Conservation (phyloP, 495 filamentous ascomycete genomes). For the Bacidia rubella region DNA sequence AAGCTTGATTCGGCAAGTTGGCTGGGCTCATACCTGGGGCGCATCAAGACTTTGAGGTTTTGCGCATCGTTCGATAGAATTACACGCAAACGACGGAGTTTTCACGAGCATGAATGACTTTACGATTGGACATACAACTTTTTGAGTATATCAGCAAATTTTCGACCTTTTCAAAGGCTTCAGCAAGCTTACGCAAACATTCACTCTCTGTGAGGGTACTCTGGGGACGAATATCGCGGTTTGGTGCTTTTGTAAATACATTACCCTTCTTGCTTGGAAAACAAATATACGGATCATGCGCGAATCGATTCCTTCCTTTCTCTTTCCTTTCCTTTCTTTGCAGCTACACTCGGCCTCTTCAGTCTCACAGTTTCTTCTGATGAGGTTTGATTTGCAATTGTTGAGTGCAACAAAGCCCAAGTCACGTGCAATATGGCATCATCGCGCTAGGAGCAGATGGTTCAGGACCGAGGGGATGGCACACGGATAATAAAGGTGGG, state of each 20-base stretch:
- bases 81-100: background rate
- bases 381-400: background rate
- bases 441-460: background rate
- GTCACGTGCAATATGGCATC: background rate
- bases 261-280: background rate
- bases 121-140: background rate
- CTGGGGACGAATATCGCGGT: background rate
- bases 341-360: no score
- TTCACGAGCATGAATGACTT: background rate
- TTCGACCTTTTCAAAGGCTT: background rate
- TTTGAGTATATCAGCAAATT: background rate
- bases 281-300: background rate
- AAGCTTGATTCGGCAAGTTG: background rate
- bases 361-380: no score
- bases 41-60: background rate
- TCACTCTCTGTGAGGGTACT: background rate
- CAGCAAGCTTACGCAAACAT: background rate
- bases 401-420: background rate
- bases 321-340: background rate
- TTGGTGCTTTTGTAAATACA: conserved; percentile 1
- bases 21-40: background rate
- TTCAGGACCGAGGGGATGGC: background rate
- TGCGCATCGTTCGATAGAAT: background rate
- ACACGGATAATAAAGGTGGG: background rate
- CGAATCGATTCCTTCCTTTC: background rate